These are phyloP conservation scores for Colletotrichum sansevieriae DNA, from an alignment of 2,329 filamentous ascomycete species.

Conservation along the genomic window DNA sequence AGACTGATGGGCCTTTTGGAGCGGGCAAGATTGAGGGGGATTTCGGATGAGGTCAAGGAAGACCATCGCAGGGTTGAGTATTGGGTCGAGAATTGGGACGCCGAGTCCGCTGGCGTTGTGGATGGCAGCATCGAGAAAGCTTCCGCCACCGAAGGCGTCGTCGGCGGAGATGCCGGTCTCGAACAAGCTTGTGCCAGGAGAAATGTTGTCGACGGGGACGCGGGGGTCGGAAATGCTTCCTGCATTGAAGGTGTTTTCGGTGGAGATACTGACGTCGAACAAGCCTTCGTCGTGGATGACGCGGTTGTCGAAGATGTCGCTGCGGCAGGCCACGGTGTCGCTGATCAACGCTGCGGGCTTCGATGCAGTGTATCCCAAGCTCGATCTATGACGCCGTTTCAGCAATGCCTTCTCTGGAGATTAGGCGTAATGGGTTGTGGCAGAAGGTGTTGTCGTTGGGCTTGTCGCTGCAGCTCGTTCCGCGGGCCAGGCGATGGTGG, in stretches of 20 bases:
- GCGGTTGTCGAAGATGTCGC: background rate
- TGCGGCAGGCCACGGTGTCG: conserved; percentile 5
- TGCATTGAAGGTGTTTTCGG: too few species aligned
- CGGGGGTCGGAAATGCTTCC: too few species aligned
- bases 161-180: too few species aligned
- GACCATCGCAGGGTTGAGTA: too few species aligned
- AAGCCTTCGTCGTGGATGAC: background rate
- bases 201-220: too few species aligned
- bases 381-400: conserved; percentile 2
- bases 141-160: too few species aligned
- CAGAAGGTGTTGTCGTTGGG: background rate
- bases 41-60: too few species aligned
- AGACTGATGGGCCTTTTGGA: too few species aligned
- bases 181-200: too few species aligned
- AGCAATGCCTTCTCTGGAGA: background rate
- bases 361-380: conserved; percentile 5
- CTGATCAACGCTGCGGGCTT: background rate
- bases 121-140: background rate
- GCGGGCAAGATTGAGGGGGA: too few species aligned
- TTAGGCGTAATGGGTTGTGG: background rate
- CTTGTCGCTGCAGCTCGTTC: background rate
- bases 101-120: background rate
- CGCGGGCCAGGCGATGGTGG: conserved; percentile 5
- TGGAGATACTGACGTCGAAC: too few species aligned
- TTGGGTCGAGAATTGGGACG: background rate